A percentile compares a stretch with the other conserved stretches of the same genome.
phyloP scores from a whole-genome alignment of 441 rosid species.

The Populus hybrid region DNA sequence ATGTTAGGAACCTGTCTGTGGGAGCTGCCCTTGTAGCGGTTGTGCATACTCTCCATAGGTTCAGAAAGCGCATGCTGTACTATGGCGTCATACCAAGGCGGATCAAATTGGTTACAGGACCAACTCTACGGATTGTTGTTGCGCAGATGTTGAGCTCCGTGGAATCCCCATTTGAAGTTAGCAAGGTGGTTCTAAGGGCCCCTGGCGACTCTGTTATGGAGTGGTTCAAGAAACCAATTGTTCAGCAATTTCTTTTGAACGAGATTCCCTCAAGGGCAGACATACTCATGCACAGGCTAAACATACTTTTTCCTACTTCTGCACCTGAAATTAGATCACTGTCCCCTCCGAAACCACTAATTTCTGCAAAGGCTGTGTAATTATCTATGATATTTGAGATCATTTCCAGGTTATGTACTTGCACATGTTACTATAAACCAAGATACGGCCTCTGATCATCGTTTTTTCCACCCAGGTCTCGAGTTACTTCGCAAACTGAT shows the following conservation, averaged over 20 bases:
- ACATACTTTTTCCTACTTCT: constrained; percentile 80
- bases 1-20: constrained; percentile 84
- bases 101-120: constrained; percentile 94
- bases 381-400: background rate
- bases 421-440: background rate
- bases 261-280: constrained; percentile 87
- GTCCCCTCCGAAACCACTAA: constrained; percentile 77
- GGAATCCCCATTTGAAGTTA: constrained; percentile 91
- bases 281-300: constrained; percentile 90
- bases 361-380: constrained; percentile 40
- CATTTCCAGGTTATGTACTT: background rate
- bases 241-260: constrained; percentile 89
- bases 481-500: background rate
- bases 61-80: constrained; percentile 92
- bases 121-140: constrained; percentile 80
- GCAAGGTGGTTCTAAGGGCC: constrained; percentile 87
- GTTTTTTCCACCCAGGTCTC: background rate
- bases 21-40: constrained; percentile 98
- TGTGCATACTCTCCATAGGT: constrained; percentile 92
- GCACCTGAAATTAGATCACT: constrained; percentile 89
- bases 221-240: constrained; percentile 96
- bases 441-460: background rate
- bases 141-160: constrained; percentile 92
- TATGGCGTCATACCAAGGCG: constrained; percentile 93
- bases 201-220: constrained; percentile 90